These are phyloP conservation scores for Metschnikowia lochheadii DNA, from an alignment of 805 yeast species.

Conservation along the genomic window DNA sequence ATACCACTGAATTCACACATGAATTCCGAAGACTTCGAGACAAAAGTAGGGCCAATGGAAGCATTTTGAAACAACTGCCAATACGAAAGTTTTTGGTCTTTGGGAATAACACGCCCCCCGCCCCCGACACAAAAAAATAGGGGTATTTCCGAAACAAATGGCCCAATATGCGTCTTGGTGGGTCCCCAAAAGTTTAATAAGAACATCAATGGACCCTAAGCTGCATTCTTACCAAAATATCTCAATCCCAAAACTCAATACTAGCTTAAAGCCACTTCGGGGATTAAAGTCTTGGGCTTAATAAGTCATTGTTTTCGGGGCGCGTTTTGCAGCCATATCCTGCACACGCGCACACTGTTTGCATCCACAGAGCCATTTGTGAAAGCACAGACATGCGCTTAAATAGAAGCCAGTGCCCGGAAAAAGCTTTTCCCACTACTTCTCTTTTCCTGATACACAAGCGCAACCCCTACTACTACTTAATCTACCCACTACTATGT, in stretches of 20 bases:
- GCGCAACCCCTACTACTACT: background rate
- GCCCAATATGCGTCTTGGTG: too few relatives aligned
- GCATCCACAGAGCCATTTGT: conserved; percentile 4
- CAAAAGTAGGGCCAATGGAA: too few relatives aligned
- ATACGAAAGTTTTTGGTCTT: too few relatives aligned
- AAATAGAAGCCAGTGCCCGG: background rate
- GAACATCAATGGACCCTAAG: background rate
- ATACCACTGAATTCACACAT: too few relatives aligned
- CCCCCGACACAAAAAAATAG: background rate
- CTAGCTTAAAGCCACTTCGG: background rate
- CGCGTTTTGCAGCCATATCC: conserved; percentile 2
- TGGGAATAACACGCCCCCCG: background rate
- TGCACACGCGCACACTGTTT: background rate
- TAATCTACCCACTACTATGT: conserved; percentile 2
- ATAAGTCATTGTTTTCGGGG: background rate
- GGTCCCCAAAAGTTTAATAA: background rate
- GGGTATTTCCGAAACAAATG: background rate
- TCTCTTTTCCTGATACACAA: background rate
- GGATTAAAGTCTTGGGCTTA: background rate
- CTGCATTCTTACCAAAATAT: too few relatives aligned
- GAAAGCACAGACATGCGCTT: background rate
- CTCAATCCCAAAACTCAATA: background rate
- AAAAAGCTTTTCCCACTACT: background rate
- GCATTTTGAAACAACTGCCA: too few relatives aligned
- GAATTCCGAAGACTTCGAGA: too few relatives aligned